phyloP scores from a whole-genome alignment of 2,329 filamentous ascomycete genomes.

The Monosporascus sp. region DNA sequence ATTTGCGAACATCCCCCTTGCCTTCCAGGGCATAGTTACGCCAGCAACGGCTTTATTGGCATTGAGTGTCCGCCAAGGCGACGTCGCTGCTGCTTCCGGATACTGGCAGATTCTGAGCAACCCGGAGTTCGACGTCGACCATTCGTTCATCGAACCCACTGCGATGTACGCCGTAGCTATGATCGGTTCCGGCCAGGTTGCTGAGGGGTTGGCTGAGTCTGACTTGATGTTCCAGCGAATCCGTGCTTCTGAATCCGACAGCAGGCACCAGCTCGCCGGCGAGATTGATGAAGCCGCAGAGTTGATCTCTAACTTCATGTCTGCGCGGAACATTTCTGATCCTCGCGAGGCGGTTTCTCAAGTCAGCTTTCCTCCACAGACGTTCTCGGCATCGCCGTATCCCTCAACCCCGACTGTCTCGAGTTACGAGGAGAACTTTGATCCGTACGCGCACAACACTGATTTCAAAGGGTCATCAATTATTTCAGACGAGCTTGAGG shows the following conservation, averaged over 20 bases:
- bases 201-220: slow-evolving; percentile 74
- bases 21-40: slow-evolving; percentile 44
- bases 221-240: slow-evolving; percentile 86
- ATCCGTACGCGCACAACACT: slow-evolving; percentile 84
- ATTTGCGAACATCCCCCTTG: slow-evolving; percentile 53
- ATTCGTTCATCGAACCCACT: slow-evolving; percentile 76
- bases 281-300: slow-evolving; percentile 85
- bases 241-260: slow-evolving; percentile 51
- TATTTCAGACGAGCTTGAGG: slow-evolving; percentile 87
- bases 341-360: slow-evolving; percentile 49
- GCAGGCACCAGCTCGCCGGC: slow-evolving; percentile 57
- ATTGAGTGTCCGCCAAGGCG: slow-evolving; percentile 76
- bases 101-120: slow-evolving; percentile 75
- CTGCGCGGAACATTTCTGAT: slow-evolving; percentile 48
- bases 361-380: slow-evolving; percentile 40
- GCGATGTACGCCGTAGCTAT: slow-evolving; percentile 88
- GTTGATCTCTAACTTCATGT: slow-evolving; percentile 58
- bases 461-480: slow-evolving; percentile 91
- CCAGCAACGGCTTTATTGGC: slow-evolving; percentile 80
- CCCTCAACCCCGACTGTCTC: slow-evolving; percentile 52
- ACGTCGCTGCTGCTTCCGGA: slow-evolving; percentile 69
- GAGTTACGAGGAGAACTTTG: slow-evolving; percentile 74
- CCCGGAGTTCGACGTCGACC: slow-evolving; percentile 53
- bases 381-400: slow-evolving; percentile 47
- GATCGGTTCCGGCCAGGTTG: slow-evolving; percentile 77